Evolutionary conservation across 306 rosid species (phyloP), one percentile per base, ranked within the genome.

Genomic region (Cicer bijugum): DNA sequence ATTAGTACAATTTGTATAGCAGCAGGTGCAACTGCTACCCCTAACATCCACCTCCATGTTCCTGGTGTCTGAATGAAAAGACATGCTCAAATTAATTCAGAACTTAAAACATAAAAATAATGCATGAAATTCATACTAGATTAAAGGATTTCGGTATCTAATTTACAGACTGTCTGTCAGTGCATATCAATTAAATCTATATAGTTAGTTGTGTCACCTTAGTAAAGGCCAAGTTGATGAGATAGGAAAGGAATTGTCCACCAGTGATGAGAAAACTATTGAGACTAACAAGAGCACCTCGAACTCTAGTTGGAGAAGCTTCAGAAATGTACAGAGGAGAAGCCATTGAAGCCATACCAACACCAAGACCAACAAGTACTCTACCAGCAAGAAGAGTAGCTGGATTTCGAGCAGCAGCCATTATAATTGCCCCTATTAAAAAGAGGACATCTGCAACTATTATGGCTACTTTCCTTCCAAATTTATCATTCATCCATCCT

Each of bases 21-120:
- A 59, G 91, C 94, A 16, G 94, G 94, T 35, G 53, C 46, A 67
- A 85, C 87, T 17, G 91, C 91, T 44, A 87, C 87, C 50, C 94
- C 94, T 69, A 85, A 84, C 94, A 89, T 89, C 94, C 89, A 89
- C 71, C 94, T 82, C 94, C 94, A 89, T 40, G 89, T 70, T 7
- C 84, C 87, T 1, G 78, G 86, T 10, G 87, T 86, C 94, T 89
- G 82, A 61, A 69, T 33, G 23, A 68, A 20, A 69, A 43, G 3
- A 16, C n/a, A 51, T 1, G 51, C 8, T 48, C 60, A 39, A 68
- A 59, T 12, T 60, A 16, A 15, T 11, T 59, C 23, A 20, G 23
- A 20, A 1, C 23, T 20, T 8, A 23, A 8, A 5, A 28, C 15
- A 20, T 23, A 23, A 4, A 48, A 48, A 48, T 10, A 48, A 48